phyloP scores from a whole-genome alignment of 805 yeast species.

The Suhomyces pyralidae region DNA sequence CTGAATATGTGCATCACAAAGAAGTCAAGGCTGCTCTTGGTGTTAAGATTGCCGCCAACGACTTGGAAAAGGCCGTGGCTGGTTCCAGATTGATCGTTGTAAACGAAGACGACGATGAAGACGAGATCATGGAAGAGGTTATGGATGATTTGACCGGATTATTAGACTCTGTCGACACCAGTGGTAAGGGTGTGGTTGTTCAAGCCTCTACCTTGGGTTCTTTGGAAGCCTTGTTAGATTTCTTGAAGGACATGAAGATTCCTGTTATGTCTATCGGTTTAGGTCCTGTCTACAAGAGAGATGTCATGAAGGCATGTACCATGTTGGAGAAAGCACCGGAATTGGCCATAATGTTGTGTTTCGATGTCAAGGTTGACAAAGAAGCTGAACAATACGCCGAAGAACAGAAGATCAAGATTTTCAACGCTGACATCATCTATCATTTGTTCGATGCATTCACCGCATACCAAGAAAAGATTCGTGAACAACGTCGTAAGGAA shows the following conservation, averaged over 20 bases:
- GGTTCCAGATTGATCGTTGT: conserved; percentile 95
- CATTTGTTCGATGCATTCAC: conserved; percentile 94
- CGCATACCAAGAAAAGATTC: conserved; percentile 81
- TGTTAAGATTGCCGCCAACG: conserved; percentile 97
- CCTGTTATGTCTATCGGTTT: conserved; percentile 98
- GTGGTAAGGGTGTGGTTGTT: conserved; percentile 96
- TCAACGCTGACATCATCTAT: conserved; percentile 94
- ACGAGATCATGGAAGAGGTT: conserved; percentile 94
- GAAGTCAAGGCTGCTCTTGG: conserved; percentile 99
- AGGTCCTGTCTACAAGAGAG: conserved; percentile 98
- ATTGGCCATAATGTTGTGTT: conserved; percentile 95
- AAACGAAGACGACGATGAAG: conserved; percentile 97
- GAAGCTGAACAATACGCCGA: conserved; percentile 98
- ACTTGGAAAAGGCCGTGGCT: conserved; percentile 97
- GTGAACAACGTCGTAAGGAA: conserved; percentile 88
- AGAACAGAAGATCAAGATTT: conserved; percentile 86
- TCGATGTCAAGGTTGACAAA: conserved; percentile 94
- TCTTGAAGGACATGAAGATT: conserved; percentile 97
- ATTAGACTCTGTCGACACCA: conserved; percentile 88
- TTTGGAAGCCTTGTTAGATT: conserved; percentile 92
- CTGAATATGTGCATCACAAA: conserved; percentile 95
- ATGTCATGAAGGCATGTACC: conserved; percentile 94
- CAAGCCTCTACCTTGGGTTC: conserved; percentile 99
- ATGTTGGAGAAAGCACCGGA: conserved; percentile 97
- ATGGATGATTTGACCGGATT: conserved; percentile 97